Evolutionary conservation across 495 filamentous ascomycete species (phyloP).

Genomic region (Podospora didyma): DNA sequence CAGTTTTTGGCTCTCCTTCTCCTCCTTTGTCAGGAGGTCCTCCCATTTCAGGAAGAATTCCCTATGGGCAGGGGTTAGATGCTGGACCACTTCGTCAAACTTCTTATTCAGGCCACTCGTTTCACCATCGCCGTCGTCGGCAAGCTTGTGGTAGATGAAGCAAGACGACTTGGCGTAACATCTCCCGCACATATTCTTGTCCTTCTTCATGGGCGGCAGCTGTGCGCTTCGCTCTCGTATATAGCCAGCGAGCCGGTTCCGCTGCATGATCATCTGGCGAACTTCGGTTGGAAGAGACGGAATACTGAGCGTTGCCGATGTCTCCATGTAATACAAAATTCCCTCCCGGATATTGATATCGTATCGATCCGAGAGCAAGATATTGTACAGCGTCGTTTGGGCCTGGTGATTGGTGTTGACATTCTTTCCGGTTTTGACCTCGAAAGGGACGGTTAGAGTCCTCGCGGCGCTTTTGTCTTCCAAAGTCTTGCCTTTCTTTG

Average conservation of each 20-base stretch:
- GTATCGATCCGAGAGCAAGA: slow-evolving; percentile 90
- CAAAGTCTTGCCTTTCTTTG: slow-evolving; percentile 26
- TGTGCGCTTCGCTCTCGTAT: slow-evolving; percentile 70
- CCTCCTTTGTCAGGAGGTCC: slow-evolving; percentile 85
- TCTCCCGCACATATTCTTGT: slow-evolving; percentile 66
- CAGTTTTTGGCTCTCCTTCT: slow-evolving; percentile 78
- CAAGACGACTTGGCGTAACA: slow-evolving; percentile 89
- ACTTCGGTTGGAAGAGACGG: slow-evolving; percentile 80
- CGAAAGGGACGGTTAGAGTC: slow-evolving; percentile 82
- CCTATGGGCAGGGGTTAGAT: slow-evolving; percentile 67
- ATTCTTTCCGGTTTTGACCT: slow-evolving; percentile 89
- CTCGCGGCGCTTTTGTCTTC: slow-evolving; percentile 56
- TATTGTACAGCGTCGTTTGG: slow-evolving; percentile 90
- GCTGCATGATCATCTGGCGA: slow-evolving; percentile 90
- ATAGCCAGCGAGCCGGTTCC: slow-evolving; percentile 84
- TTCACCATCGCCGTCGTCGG: slow-evolving; percentile 76
- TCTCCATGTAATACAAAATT: slow-evolving; percentile 91
- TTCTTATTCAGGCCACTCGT: slow-evolving; percentile 70
- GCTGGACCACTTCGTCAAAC: slow-evolving; percentile 70
- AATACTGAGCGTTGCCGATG: slow-evolving; percentile 77
- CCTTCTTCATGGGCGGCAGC: slow-evolving; percentile 82
- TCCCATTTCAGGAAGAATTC: slow-evolving; percentile 96
- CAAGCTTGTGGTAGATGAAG: slow-evolving; percentile 91
- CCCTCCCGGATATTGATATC: slow-evolving; percentile 86
- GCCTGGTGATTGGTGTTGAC: slow-evolving; percentile 76